Evolutionary conservation across 2,329 filamentous ascomycete species (phyloP), one percentile per base, ranked within the genome.

Genomic region (Trichoderma hamatum): DNA sequence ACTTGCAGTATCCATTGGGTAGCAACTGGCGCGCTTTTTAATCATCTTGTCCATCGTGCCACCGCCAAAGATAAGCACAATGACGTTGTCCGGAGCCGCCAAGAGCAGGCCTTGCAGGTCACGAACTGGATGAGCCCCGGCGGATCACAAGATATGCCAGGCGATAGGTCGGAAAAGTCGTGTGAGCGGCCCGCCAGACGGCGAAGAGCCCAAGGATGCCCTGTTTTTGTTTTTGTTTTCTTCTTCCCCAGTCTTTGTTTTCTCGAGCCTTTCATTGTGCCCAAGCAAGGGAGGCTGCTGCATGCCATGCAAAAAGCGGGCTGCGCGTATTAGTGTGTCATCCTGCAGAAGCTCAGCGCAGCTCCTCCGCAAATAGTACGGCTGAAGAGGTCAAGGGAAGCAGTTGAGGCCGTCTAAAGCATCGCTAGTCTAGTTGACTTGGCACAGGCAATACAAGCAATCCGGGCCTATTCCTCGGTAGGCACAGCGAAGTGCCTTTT

Each of bases 1-100:
- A 21, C 9, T 24, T 9, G 21, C 16, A 24, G 46, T 24, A 49
- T 24, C 46, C 46, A 49, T 49, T 49, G 7, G 19, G 46, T 24
- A 32, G 19, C 26, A 59, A 36, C 28, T 11, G 30, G 46, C 46
- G 46, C 46, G n/a, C 13, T 21, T 55, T 54, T 14, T 39, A 14
- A 46, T 49, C 19, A 49, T 32, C 58, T 36, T 9, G 55, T 21
- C 66, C 39, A 59, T 59, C 54, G 49, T 67, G 61, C 49, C 61
- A 64, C 49, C 30, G 66, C 55, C 43, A 43, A n/a, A 36, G 58
- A 68, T 63, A 52, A 54, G 58, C 55, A 55, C 62, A 68, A 68
- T 68, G 66, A 68, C 66, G 66, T 68, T 68, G 49, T 49, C 54
- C 56, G 32, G 30, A 56, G 32, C 32, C 49, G 19, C 46, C 34